Evolutionary conservation across 208 protist species (phyloP), one percentile per base, ranked within the genome.

Genomic region (Polymyxa betae): DNA sequence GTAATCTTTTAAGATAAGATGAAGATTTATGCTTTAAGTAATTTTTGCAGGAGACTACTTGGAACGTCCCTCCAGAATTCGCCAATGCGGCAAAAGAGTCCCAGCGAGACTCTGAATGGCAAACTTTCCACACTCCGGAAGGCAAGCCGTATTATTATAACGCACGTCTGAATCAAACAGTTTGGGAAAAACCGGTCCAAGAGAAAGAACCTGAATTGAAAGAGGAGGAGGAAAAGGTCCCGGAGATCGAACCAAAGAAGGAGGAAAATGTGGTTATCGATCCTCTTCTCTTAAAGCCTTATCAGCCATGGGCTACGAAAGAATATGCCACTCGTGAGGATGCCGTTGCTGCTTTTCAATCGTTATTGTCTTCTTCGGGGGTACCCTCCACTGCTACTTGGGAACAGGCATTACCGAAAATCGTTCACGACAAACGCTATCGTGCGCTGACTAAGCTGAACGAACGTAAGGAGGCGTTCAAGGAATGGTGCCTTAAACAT

Each of bases 91-190:
- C 35, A 43, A n/a, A 38, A 20, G 40, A 5, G 12, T 5, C 72
- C 16, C 35, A 5, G 40, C 16, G 5, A 5, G 40, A 40, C n/a
- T 5, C 5, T 43, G 72, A 82, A 35, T 82, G 72, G 72, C 16
- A 5, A 40, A 82, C 72, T 5, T 82, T 82, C n/a, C 35, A 82
- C 40, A 82, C 72, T 35, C n/a, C n/a, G 16, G 72, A 82, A 43
- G 72, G 72, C 72, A 82, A 82, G n/a, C 72, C 72, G 5, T 82
- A 82, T 43, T 82, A 82, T 82, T 82, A 82, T 82, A 82, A 82
- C 35, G 5, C 72, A n/a, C 72, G 72, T 5, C 16, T n/a, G 72
- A 35, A 35, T 43, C 35, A 45, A 35, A 82, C 72, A n/a, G n/a
- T 43, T 20, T 82, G 72, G 72, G 40, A 35, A 35, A 82, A 82